Percentiles rank a stretch among this genome's conserved stretches.
Evolutionary conservation across 1,284 basidiomycete genomes (phyloP).

Genomic region (Cutaneotrichosporon cutaneum): DNA sequence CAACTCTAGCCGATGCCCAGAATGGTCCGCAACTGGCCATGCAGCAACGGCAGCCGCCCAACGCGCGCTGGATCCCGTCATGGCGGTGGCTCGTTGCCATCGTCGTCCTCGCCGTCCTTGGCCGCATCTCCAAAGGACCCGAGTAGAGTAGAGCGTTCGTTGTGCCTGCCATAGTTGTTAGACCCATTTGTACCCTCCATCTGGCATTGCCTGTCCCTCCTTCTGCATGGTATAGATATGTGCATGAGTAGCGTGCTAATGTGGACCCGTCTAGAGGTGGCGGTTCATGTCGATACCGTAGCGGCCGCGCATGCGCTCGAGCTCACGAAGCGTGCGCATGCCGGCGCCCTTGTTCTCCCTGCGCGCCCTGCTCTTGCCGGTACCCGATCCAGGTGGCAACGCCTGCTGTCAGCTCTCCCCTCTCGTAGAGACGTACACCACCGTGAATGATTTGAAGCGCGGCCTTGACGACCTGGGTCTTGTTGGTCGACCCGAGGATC

Average conservation of each 20-base stretch:
- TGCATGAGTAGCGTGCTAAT: conserved; percentile 13
- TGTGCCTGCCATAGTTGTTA: conserved; percentile 7
- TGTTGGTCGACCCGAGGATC: conserved; percentile 88
- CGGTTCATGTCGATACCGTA: conserved; percentile 49
- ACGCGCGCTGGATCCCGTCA: conserved; percentile 35
- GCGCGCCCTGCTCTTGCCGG: conserved; percentile 33
- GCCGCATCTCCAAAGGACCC: conserved; percentile 31
- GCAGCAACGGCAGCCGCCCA: conserved; percentile 13
- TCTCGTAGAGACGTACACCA: conserved; percentile 37
- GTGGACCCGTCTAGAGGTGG: conserved; percentile 4
- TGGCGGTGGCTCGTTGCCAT: conserved; percentile 47
- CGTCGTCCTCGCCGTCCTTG: conserved; percentile 43
- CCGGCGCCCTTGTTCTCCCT: conserved; percentile 50
- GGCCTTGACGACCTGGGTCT: conserved; percentile 61
- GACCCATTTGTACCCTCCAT: conserved; percentile 10
- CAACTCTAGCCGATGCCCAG: conserved; percentile 2
- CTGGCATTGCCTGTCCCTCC: not conserved
- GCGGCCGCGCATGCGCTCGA: conserved; percentile 51
- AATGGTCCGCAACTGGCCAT: conserved; percentile 2
- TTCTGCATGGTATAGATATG: conserved; percentile 18
- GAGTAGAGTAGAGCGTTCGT: conserved; percentile 8
- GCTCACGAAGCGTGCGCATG: conserved; percentile 49
- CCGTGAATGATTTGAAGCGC: conserved; percentile 51
- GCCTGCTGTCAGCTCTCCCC: conserved; percentile 14
- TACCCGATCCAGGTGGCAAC: conserved; percentile 41